Base-by-base conservation (phyloP, 148 eudicot species). In the Agrostemma githago region DNA sequence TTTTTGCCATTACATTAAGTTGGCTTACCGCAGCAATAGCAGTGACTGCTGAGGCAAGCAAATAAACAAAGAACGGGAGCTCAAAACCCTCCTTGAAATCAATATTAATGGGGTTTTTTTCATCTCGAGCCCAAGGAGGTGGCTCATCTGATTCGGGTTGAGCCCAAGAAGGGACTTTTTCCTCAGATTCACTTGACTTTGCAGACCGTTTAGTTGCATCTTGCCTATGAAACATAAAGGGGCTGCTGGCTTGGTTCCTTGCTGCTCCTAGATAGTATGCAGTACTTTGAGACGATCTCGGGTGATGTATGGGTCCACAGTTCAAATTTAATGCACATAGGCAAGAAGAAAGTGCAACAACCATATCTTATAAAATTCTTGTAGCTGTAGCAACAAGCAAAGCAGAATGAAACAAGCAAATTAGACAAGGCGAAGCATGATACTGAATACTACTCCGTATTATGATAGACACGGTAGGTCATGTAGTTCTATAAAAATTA, bases 111-210 rank as follows among this genome's bases (percentile, higher is more conserved):
- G 69, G 38, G 34, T 79, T 83, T 56, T 78, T 82, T 72, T 92
- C 96, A 26, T 79, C 72, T 15, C 92, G 84, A 60, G 97, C 99
- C 99, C 99, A 95, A 43, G 99, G 99, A 2, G 99, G 99, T 2
- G 89, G 96, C 84, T 92, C 99, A n/a, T 89, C 91, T 0, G 99
- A 87, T 73, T 84, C 91, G 3, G 89, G 96, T 68, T 76, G 80
- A 51, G 97, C 99, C 99, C 99, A 95, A 6, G 90, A 79, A 26
- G 99, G 99, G 61, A 89, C 76, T 68, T 85, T 72, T 56, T 90
- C 84, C 54, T 84, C 83, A 16, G 86, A 78, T 53, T 89, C 83
- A 16, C 77, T 82, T 5, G 88, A 70, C 56, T 86, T 86, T 43
- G 81, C 82, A 21, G 84, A 84, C 59, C 84, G 79, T 79, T 83